A percentile compares a stretch with the other conserved stretches of the same genome.
These are phyloP conservation scores for Starmera dryadoides DNA, from an alignment of 805 yeast genomes.

Conservation along the genomic window DNA sequence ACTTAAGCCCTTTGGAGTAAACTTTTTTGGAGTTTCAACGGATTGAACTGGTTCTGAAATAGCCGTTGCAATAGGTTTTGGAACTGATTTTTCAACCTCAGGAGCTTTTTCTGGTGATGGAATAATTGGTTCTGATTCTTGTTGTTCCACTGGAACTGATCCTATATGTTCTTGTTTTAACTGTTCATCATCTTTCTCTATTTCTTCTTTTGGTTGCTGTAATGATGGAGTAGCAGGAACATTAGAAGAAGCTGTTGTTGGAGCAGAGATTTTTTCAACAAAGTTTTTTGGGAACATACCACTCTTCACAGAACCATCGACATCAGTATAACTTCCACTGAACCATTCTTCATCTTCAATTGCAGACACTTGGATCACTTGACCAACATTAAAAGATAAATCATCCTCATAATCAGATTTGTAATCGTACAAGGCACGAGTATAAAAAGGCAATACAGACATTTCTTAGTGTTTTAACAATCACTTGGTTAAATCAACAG, in stretches of 20 bases:
- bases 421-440: slow-evolving; percentile 62
- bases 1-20: slow-evolving; percentile 3
- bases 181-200: not conserved
- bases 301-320: slow-evolving; percentile 32
- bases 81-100: slow-evolving; percentile 1
- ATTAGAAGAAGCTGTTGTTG: slow-evolving; percentile 3
- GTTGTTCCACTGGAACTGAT: slow-evolving; percentile 1
- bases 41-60: not conserved
- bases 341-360: slow-evolving; percentile 93
- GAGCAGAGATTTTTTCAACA: slow-evolving; percentile 34
- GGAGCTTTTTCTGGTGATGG: not conserved
- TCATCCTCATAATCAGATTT: slow-evolving; percentile 76
- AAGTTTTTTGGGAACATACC: slow-evolving; percentile 90
- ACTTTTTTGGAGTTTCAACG: not conserved
- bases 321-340: slow-evolving; percentile 51
- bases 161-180: not conserved
- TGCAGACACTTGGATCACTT: slow-evolving; percentile 64
- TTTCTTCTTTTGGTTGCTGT: not conserved
- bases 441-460: slow-evolving; percentile 55
- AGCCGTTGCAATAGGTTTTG: slow-evolving; percentile 25
- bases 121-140: slow-evolving; percentile 21
- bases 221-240: slow-evolving; percentile 1
- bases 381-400: slow-evolving; percentile 60
- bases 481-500: no score
- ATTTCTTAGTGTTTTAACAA: no score